These are phyloP conservation scores for Myxozyma geophila DNA, from an alignment of 805 yeast genomes.

Conservation along the genomic window DNA sequence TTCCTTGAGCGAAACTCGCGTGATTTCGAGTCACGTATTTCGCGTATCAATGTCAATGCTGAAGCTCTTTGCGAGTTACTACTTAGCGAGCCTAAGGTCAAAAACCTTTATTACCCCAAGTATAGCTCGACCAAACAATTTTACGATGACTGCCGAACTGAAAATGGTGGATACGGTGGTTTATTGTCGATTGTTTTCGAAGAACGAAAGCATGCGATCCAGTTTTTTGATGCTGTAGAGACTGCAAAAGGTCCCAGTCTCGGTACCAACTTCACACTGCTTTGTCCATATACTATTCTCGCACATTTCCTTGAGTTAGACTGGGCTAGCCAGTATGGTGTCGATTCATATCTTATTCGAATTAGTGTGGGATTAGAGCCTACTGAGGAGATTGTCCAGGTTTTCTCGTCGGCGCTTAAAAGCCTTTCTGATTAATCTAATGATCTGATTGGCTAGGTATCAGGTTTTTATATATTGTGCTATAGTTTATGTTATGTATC, in stretches of 20 bases:
- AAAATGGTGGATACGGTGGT: conserved; percentile 83
- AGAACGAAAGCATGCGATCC: conserved; percentile 61
- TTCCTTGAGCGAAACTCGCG: conserved; percentile 90
- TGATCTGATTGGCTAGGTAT: not conserved
- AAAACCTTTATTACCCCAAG: conserved; percentile 74
- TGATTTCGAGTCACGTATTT: conserved; percentile 72
- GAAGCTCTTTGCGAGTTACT: conserved; percentile 47
- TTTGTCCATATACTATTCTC: conserved; percentile 82
- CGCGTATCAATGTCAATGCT: conserved; percentile 48
- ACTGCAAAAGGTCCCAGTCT: conserved; percentile 83
- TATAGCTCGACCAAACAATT: conserved; percentile 56
- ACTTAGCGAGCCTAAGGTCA: conserved; percentile 45
- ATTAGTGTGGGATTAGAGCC: conserved; percentile 83
- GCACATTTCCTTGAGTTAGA: conserved; percentile 81
- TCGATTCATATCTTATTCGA: conserved; percentile 72
- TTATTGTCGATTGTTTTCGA: conserved; percentile 71
- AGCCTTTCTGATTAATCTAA: conserved; percentile 1
- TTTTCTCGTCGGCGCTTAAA: conserved; percentile 41
- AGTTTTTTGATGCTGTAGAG: conserved; percentile 66
- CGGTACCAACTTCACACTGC: conserved; percentile 82
- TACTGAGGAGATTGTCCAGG: conserved; percentile 54
- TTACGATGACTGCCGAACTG: conserved; percentile 69
- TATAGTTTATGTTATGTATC: not conserved
- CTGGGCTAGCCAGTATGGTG: conserved; percentile 76
- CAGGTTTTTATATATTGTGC: not conserved